Percentiles rank a stretch among this genome's conserved stretches.
Conservation (phyloP, 1,284 basidiomycete species). For the Ceratobasidium sp. region DNA sequence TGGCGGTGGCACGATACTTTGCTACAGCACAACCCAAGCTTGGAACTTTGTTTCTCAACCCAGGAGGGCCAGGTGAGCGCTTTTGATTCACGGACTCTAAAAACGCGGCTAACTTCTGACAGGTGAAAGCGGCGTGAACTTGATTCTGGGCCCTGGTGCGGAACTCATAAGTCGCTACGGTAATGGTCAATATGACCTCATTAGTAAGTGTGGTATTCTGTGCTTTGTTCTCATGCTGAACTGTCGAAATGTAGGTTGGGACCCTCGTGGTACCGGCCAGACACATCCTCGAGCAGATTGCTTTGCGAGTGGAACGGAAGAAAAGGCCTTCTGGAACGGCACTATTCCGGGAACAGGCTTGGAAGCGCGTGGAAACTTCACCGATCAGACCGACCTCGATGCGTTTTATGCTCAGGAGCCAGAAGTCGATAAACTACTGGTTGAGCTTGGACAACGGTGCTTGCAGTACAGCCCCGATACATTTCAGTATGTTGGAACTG, state of each 20-base stretch:
- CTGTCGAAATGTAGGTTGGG: slow-evolving; percentile 5
- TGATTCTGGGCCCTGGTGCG: not conserved
- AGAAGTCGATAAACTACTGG: slow-evolving; percentile 4
- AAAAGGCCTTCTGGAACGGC: slow-evolving; percentile 31
- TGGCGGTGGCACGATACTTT: slow-evolving; percentile 30
- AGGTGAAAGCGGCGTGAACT: slow-evolving; percentile 2
- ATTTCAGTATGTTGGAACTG: slow-evolving; percentile 27
- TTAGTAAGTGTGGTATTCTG: slow-evolving; percentile 4
- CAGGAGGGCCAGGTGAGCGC: slow-evolving; percentile 33
- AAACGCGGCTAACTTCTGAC: not conserved
- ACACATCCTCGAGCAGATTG: slow-evolving; percentile 37
- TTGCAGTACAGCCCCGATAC: slow-evolving; percentile 5
- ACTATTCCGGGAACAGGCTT: slow-evolving; percentile 47
- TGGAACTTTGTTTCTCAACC: slow-evolving; percentile 46
- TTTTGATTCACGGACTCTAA: not conserved
- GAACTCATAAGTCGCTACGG: not conserved
- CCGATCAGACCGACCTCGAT: slow-evolving; percentile 11
- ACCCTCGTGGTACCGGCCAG: slow-evolving; percentile 14
- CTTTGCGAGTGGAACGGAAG: slow-evolving; percentile 19
- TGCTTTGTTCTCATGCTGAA: not conserved
- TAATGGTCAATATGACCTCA: slow-evolving; percentile 1
- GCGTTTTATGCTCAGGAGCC: slow-evolving; percentile 18
- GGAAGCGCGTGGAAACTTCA: slow-evolving; percentile 36
- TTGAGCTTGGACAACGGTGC: slow-evolving; percentile 6
- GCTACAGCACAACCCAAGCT: slow-evolving; percentile 18